Evolutionary conservation across 1,139 yeast genomes (phyloP), one percentile per base, ranked within the genome.

Genomic region (Diutina rugosa): DNA sequence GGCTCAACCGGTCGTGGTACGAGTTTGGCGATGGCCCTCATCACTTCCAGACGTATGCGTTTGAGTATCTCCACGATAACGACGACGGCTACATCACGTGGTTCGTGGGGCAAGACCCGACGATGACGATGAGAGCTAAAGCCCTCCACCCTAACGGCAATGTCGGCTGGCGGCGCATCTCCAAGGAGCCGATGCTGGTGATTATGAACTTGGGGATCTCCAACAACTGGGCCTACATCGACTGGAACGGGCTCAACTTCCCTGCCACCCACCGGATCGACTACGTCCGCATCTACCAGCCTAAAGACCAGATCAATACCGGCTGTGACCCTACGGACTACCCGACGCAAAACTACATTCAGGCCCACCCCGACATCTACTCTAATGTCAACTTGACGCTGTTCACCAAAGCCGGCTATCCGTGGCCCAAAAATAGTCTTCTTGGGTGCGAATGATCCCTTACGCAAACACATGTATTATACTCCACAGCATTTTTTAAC

Each of bases 241-340:
- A 87, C 67, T 87, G 95, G 95, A 76, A 79, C 46, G 74, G 81
- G 12, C 70, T 89, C 53, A 66, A 69, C 46, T 88, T 89, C 78
- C 96, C 96, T 0, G 77, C 79, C 3, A 76, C 77, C 2, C 70
- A 88, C 77, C 72, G 82, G 58, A 73, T 89, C 57, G 96, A 89
- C 68, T 86, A 84, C 64, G 89, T 89, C 16, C 79, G 96, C 61
- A 68, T 89, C 18, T 89, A 89, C 67, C 96, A 89, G 69, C 93
- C 95, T 2, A 62, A 69, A 46, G 80, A 73, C 60, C 64, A 69
- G 6, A 65, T 69, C 1, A 73, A 79, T 41, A 59, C 84, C 10
- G 85, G 90, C 0, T 89, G 96, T 70, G 95, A 89, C 65, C 96
- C 96, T 0, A 64, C 63, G 0, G 87, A 74, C 59, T 82, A 75